Base-by-base conservation (phyloP, 352 stramenopile genomes). In the Phytopythium helicoides region DNA sequence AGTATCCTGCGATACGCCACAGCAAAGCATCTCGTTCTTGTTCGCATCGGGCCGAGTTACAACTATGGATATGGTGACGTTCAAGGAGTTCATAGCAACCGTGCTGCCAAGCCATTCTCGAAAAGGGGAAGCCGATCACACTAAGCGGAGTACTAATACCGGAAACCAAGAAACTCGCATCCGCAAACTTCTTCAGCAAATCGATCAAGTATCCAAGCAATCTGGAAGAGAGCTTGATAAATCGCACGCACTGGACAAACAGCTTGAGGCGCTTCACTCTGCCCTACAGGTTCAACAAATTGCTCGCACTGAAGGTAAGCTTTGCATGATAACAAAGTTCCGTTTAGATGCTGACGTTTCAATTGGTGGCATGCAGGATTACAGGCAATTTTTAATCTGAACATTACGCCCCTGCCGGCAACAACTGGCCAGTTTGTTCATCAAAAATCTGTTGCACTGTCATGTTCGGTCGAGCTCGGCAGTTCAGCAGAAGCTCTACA, bases 201-300 rank as follows among this genome's bases (percentile, higher is more conserved):
- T 84, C 31, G 54, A 65, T 8, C 52, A 73, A 10, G 49, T 76
- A 25, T 79, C 73, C 22, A 50, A 44, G 7, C 46, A 73, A 26
- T 75, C 70, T 18, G 52, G 47, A 16, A 40, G 21, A 18, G 49
- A 79, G n/a, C 53, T 53, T 6, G 19, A 50, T 2, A 58, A 69
- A 18, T 87, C 76, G 16, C 52, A 65, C 34, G 53, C 66, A 26
- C 55, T 81, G 33, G 72, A 82, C 23, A 11, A 37, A 12, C 58
- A 81, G 12, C 57, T 90, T 3, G 61, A 62, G 25, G 62, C 50
- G 2, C 44, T 85, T 10, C 56, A 86, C 51, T 66, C 79, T 8
- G 71, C 66, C 15, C 64, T 86, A 12, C 56, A 78, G 45, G 56
- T 87, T 14, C 60, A 79, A 9, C 63, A 39, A 35, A 3, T 62